phyloP scores from a whole-genome alignment of 1,284 basidiomycete species.

The Ceratobasidium sp. region DNA sequence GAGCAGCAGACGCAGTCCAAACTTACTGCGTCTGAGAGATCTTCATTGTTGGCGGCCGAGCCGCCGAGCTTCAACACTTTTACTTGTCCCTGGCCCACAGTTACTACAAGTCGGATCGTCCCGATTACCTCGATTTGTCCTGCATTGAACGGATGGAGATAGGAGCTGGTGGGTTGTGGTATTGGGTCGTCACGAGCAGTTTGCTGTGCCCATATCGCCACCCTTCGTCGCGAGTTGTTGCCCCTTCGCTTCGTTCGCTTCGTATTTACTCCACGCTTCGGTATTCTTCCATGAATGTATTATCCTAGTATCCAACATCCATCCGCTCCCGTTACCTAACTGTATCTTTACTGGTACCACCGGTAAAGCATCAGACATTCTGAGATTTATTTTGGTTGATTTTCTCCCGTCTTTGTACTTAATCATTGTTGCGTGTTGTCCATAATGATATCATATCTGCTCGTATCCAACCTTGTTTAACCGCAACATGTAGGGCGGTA shows the following conservation, averaged over 20 bases:
- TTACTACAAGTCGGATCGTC: slow-evolving; percentile 33
- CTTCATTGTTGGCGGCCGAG: slow-evolving; percentile 30
- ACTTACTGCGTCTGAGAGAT: slow-evolving; percentile 75
- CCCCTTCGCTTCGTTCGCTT: slow-evolving; percentile 13
- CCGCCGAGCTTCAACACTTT: slow-evolving; percentile 25
- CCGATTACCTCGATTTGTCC: slow-evolving; percentile 5
- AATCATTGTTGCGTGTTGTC: too few relatives aligned
- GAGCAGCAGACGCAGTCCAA: slow-evolving; percentile 78
- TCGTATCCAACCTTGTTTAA: too few relatives aligned
- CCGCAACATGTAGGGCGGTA: too few relatives aligned
- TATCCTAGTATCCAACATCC: slow-evolving; percentile 33
- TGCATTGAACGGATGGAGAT: slow-evolving; percentile 22
- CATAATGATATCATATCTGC: too few relatives aligned
- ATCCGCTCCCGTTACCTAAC: slow-evolving; percentile 2
- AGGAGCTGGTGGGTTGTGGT: slow-evolving; percentile 10
- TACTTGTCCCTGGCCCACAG: slow-evolving; percentile 1
- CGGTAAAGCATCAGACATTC: too few relatives aligned
- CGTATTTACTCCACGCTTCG: neutral
- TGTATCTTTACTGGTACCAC: slow-evolving; percentile 13
- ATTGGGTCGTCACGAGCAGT: slow-evolving; percentile 29
- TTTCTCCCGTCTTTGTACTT: too few relatives aligned
- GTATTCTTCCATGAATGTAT: slow-evolving; percentile 17
- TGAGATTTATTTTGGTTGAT: too few relatives aligned
- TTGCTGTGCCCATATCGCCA: slow-evolving; percentile 34
- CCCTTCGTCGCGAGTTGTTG: slow-evolving; percentile 19